Percentiles rank a stretch among this genome's conserved stretches.
Conservation (phyloP, 176 grass and related monocot genomes). For the barley (Hordeum vulgare) region DNA sequence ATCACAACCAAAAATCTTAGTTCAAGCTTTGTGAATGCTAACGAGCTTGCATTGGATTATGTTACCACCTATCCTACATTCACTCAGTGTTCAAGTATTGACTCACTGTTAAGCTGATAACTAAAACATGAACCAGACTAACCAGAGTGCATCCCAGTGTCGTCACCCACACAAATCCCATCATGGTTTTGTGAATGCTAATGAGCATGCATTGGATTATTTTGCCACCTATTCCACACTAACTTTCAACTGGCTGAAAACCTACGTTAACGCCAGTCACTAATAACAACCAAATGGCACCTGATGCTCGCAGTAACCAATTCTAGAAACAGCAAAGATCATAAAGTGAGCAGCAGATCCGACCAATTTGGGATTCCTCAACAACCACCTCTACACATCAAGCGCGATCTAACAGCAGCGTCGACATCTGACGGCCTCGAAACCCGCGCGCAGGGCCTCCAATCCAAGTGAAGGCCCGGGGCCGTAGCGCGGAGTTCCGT, state of each 20-base stretch:
- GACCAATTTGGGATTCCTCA: constrained; percentile 12
- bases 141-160: background rate
- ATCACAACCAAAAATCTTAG: constrained; percentile 5
- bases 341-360: constrained; percentile 23
- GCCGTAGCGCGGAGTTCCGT: background rate
- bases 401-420: constrained; percentile 1
- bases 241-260: background rate
- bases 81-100: background rate
- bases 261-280: background rate
- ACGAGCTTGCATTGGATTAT: background rate
- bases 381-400: background rate
- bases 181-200: background rate
- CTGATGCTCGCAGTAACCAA: background rate
- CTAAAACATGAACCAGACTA: background rate
- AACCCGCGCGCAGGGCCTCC: background rate
- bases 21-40: background rate
- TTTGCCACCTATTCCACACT: background rate
- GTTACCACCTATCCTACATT: background rate
- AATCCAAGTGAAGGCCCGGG: background rate
- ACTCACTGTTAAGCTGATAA: background rate
- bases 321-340: background rate
- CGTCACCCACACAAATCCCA: background rate
- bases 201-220: background rate
- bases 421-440: background rate
- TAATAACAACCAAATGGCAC: background rate